Evolutionary conservation across 805 yeast genomes (phyloP).

Genomic region (Kuraishia borneana): DNA sequence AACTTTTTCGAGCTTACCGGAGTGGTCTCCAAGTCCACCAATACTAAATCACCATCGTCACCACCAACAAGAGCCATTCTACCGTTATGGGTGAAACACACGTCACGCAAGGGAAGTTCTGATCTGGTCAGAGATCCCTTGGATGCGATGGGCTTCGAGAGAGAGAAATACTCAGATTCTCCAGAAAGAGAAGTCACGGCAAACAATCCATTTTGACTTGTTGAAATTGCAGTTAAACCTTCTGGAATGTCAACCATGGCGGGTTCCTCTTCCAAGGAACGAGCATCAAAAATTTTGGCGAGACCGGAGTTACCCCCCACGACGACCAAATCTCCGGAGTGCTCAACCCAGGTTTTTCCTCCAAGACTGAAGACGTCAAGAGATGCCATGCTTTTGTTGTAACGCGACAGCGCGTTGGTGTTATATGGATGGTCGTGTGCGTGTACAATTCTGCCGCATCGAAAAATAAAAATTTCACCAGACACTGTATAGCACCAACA

Average conservation of each 20-base stretch:
- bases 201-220: constrained; percentile 9
- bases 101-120: constrained; percentile 37
- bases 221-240: constrained; percentile 29
- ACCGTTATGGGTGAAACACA: constrained; percentile 50
- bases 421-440: too few species aligned
- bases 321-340: constrained; percentile 21
- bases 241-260: constrained; percentile 40
- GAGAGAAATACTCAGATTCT: constrained; percentile 27
- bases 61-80: constrained; percentile 52
- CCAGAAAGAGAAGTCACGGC: constrained; percentile 31
- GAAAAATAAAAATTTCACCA: not conserved
- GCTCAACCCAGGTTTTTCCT: constrained; percentile 12
- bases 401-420: too few species aligned
- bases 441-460: too few species aligned
- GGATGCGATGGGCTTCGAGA: constrained; percentile 11
- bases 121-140: constrained; percentile 28
- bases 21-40: constrained; percentile 26
- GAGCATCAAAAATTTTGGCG: constrained; percentile 35
- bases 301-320: constrained; percentile 47
- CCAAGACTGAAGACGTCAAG: constrained; percentile 18
- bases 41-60: constrained; percentile 45
- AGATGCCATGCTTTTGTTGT: not conserved
- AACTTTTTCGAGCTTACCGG: constrained; percentile 10
- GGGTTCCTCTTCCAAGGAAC: constrained; percentile 48
- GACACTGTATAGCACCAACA: constrained; percentile 5